phyloP scores from a whole-genome alignment of 768 basidiomycete species.

The Tricholoma sp. region DNA sequence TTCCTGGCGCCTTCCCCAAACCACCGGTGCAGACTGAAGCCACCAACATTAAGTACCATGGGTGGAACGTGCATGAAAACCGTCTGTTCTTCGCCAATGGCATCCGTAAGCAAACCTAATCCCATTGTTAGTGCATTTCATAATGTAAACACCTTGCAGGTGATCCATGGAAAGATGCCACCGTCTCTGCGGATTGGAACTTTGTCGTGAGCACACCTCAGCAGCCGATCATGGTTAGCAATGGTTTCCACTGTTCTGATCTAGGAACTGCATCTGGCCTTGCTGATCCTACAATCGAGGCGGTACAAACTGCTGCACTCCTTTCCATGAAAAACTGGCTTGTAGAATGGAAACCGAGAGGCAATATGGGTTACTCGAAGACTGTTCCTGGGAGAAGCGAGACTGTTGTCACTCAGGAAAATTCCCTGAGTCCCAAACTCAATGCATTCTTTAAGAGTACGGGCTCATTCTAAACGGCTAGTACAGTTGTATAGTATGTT shows the following conservation, averaged over 20 bases:
- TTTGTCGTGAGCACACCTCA: constrained; percentile 39
- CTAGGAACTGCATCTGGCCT: constrained; percentile 34
- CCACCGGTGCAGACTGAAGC: constrained; percentile 38
- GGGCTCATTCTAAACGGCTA: constrained; percentile 13
- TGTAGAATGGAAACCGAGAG: constrained; percentile 31
- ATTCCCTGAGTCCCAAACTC: constrained; percentile 20
- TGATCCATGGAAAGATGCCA: constrained; percentile 70
- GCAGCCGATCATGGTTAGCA: constrained; percentile 52
- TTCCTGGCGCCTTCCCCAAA: constrained; percentile 50
- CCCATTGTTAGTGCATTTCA: background rate
- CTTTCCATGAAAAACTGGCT: constrained; percentile 55
- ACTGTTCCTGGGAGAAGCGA: background rate
- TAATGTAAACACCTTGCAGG: constrained; percentile 30
- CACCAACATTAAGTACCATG: constrained; percentile 49
- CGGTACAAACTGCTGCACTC: constrained; percentile 51
- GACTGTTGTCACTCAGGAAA: background rate
- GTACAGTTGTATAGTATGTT: background rate
- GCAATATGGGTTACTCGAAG: background rate
- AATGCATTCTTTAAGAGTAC: constrained; percentile 30
- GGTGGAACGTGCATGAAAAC: constrained; percentile 56
- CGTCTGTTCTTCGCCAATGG: constrained; percentile 70
- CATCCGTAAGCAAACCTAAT: constrained; percentile 39
- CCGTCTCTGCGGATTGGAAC: constrained; percentile 53
- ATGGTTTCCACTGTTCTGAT: constrained; percentile 70
- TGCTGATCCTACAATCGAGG: constrained; percentile 45